These are phyloP conservation scores for Lactarius quietus DNA, from an alignment of 768 basidiomycete genomes.

Conservation along the genomic window DNA sequence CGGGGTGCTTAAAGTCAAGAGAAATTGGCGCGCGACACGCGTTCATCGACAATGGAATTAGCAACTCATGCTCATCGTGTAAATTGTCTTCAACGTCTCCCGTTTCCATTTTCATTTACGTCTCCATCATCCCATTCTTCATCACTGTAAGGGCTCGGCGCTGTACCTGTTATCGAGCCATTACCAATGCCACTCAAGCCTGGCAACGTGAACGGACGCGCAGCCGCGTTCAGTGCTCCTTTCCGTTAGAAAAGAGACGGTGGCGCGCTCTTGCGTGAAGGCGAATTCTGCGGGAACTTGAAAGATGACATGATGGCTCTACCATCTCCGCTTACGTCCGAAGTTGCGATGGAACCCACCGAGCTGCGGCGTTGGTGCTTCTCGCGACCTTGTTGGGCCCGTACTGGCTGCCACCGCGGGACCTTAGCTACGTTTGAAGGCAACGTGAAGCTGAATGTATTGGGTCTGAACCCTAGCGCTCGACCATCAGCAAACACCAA, in stretches of 20 bases:
- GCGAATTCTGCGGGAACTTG: slow-evolving; percentile 66
- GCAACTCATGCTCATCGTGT: slow-evolving; percentile 31
- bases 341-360: too few relatives aligned
- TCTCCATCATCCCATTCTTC: slow-evolving; percentile 25
- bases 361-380: slow-evolving; percentile 68
- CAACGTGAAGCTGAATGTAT: slow-evolving; percentile 74
- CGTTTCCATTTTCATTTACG: slow-evolving; percentile 24
- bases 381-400: slow-evolving; percentile 67
- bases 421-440: slow-evolving; percentile 63
- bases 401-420: slow-evolving; percentile 35
- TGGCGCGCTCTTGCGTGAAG: slow-evolving; percentile 47
- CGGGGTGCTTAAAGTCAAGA: slow-evolving; percentile 65
- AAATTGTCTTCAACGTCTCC: slow-evolving; percentile 19
- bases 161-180: slow-evolving; percentile 25
- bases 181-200: slow-evolving; percentile 44
- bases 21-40: slow-evolving; percentile 72
- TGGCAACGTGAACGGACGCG: slow-evolving; percentile 65
- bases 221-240: slow-evolving; percentile 39
- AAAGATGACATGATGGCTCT: slow-evolving; percentile 60
- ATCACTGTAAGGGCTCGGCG: slow-evolving; percentile 3
- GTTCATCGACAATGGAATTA: slow-evolving; percentile 36
- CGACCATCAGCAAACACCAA: too few relatives aligned
- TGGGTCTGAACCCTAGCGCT: slow-evolving; percentile 82
- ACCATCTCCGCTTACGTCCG: slow-evolving; percentile 50
- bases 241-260: slow-evolving; percentile 33